Evolutionary conservation across 2,329 filamentous ascomycete species (phyloP).

Genomic region (Ophiostoma montium): DNA sequence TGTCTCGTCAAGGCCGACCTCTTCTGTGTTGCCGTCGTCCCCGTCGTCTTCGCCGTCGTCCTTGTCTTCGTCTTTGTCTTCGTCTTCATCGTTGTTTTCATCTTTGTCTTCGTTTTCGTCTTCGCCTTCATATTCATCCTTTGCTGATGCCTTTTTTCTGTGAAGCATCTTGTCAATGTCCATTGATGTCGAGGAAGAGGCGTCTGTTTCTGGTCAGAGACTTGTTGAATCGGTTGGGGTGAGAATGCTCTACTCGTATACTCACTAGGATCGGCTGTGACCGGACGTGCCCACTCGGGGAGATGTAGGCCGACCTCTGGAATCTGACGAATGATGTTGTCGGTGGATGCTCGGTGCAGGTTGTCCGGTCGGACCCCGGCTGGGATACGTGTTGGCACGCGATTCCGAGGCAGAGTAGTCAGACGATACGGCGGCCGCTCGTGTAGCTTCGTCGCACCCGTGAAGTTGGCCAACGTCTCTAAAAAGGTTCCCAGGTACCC

Average conservation of each 20-base stretch:
- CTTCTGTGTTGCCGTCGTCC: too few relatives aligned
- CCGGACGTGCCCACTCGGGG: neutral
- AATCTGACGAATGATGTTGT: neutral
- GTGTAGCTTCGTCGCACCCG: neutral
- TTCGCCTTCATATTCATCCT: neutral
- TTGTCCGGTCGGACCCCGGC: neutral
- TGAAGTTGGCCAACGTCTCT: neutral
- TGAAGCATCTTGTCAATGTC: neutral
- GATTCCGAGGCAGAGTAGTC: neutral
- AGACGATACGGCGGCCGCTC: neutral
- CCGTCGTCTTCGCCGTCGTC: too few relatives aligned
- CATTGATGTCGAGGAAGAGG: neutral
- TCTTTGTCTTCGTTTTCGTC: neutral
- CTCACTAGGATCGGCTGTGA: neutral
- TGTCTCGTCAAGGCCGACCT: too few relatives aligned
- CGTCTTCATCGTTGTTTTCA: neutral
- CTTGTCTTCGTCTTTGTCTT: neutral
- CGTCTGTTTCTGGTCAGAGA: neutral
- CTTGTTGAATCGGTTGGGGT: neutral
- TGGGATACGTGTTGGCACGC: neutral
- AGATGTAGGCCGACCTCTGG: neutral
- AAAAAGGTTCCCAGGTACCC: neutral
- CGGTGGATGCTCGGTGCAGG: neutral
- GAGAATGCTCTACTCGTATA: too few relatives aligned
- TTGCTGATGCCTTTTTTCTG: neutral